Percentiles rank a stretch among this genome's conserved stretches.
phyloP scores from a whole-genome alignment of 2,329 filamentous ascomycete species.

The Metarhizium robertsii region DNA sequence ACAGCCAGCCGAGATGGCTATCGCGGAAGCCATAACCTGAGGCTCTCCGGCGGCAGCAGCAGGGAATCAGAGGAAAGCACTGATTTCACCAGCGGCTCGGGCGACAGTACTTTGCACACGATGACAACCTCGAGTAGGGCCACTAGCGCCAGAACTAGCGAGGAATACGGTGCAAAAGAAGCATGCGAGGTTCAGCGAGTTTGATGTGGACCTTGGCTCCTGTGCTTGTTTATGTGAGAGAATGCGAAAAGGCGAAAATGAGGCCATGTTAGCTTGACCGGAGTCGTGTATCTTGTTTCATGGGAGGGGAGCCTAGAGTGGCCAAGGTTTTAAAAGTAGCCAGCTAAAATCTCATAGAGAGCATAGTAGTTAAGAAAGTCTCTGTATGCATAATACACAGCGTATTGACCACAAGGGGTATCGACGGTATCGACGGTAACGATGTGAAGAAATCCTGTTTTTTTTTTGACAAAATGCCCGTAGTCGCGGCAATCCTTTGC shows the following conservation, averaged over 20 bases:
- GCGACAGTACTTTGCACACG: background rate
- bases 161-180: background rate
- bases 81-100: background rate
- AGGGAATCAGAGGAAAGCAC: conserved; percentile 5
- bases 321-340: background rate
- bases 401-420: too few relatives aligned
- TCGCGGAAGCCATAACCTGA: conserved; percentile 7
- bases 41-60: conserved; percentile 9
- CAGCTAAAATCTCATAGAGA: background rate
- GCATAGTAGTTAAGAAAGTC: background rate
- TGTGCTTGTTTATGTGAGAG: background rate
- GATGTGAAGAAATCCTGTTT: too few relatives aligned
- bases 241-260: background rate
- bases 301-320: background rate
- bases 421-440: too few relatives aligned
- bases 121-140: background rate
- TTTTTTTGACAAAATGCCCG: too few relatives aligned
- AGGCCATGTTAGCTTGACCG: background rate
- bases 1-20: conserved; percentile 3
- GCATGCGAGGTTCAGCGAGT: background rate
- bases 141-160: conserved; percentile 1
- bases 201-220: background rate
- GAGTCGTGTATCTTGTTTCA: background rate
- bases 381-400: background rate
- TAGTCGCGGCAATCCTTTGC: too few relatives aligned